Conservation (phyloP, 768 basidiomycete genomes). For the Trametes elegans region DNA sequence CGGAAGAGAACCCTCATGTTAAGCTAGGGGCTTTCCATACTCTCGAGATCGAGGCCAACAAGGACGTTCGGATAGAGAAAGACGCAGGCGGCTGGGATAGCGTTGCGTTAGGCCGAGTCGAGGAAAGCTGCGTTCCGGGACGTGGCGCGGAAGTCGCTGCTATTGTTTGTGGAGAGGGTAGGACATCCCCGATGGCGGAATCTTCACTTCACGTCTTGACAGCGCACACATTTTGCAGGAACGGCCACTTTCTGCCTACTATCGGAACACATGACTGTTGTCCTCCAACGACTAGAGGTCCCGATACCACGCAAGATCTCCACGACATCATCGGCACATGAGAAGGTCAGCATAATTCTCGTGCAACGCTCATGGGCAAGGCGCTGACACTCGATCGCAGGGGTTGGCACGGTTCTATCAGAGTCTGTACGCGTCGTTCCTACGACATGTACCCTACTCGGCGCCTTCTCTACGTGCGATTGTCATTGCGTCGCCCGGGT, state of each 20-base stretch:
- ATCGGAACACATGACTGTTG: constrained; percentile 95
- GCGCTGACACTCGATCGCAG: constrained; percentile 17
- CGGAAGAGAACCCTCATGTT: constrained; percentile 84
- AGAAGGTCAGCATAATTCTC: constrained; percentile 51
- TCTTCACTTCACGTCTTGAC: background rate
- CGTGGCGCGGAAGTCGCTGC: constrained; percentile 96
- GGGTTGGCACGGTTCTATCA: constrained; percentile 81
- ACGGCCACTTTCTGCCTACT: constrained; percentile 91
- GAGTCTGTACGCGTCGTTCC: constrained; percentile 81
- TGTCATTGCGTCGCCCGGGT: constrained; percentile 96
- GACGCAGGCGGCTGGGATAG: constrained; percentile 84
- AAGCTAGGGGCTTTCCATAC: constrained; percentile 94
- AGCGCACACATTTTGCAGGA: constrained; percentile 36
- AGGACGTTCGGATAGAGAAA: constrained; percentile 89
- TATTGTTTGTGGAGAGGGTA: constrained; percentile 91
- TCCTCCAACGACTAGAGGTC: constrained; percentile 86
- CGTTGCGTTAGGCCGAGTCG: constrained; percentile 73
- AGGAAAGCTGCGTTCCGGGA: constrained; percentile 90
- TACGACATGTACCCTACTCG: constrained; percentile 87
- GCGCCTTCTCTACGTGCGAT: constrained; percentile 77
- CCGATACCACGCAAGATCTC: constrained; percentile 88
- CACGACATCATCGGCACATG: constrained; percentile 81
- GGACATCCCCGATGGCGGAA: background rate
- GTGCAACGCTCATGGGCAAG: background rate
- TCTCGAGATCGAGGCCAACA: constrained; percentile 86